These are phyloP conservation scores for Fistulinella cinereoalba DNA, from an alignment of 1,284 basidiomycete species.

Conservation along the genomic window DNA sequence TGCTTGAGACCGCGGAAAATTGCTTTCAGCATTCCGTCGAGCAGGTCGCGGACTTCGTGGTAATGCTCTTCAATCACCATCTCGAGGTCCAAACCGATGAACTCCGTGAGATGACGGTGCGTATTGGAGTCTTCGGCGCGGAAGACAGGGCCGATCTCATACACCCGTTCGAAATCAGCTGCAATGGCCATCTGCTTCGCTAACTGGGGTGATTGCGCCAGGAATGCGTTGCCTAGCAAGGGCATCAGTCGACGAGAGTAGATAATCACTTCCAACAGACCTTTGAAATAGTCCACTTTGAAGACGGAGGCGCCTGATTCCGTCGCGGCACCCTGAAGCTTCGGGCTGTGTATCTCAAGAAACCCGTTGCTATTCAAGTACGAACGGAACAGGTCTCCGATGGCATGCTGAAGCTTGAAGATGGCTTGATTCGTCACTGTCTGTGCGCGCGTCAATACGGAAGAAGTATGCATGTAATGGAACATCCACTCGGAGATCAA, in stretches of 20 bases:
- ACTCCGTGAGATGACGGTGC: conserved; percentile 98
- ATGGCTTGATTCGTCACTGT: conserved; percentile 96
- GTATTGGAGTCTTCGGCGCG: conserved; percentile 98
- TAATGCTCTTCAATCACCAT: conserved; percentile 99
- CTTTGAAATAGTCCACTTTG: conserved; percentile 98
- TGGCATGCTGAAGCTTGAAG: conserved; percentile 88
- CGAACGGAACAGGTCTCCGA: conserved; percentile 87
- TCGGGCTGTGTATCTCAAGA: conserved; percentile 96
- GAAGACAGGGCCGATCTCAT: conserved; percentile 96
- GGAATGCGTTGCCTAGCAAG: conserved; percentile 73
- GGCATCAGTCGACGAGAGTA: conserved; percentile 7
- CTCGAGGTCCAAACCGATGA: conserved; percentile 97
- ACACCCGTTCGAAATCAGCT: conserved; percentile 96
- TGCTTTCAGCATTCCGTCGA: conserved; percentile 80
- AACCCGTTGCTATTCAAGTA: conserved; percentile 78
- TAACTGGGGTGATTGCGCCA: conserved; percentile 96
- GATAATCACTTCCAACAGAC: conserved; percentile 39
- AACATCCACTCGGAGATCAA: conserved; percentile 82
- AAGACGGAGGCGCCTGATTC: conserved; percentile 97
- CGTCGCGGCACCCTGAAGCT: conserved; percentile 95
- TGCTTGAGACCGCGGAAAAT: conserved; percentile 84
- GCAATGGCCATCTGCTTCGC: conserved; percentile 99
- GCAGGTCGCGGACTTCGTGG: conserved; percentile 89
- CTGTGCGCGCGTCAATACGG: conserved; percentile 38
- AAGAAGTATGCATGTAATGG: neutral